phyloP scores from a whole-genome alignment of 768 basidiomycete species.

The Leccinum boreale region DNA sequence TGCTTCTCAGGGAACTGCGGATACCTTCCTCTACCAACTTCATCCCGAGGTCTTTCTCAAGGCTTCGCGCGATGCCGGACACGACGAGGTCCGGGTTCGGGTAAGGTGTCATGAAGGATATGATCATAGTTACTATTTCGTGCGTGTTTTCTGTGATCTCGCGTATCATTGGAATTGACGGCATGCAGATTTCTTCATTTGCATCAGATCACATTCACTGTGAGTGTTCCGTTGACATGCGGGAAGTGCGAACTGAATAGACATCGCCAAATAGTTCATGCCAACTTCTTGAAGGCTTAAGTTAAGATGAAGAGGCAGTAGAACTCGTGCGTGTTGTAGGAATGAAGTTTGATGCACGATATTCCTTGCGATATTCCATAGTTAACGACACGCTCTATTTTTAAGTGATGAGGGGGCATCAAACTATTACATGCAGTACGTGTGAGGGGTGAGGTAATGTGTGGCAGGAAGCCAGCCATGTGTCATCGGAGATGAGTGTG shows the following conservation, averaged over 20 bases:
- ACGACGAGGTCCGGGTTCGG: conserved; percentile 70
- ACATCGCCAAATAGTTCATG: conserved; percentile 59
- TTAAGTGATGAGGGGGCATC: not conserved
- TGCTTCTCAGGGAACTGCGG: conserved; percentile 60
- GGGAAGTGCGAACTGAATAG: conserved; percentile 6
- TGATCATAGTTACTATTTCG: conserved; percentile 90
- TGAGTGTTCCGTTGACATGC: conserved; percentile 36
- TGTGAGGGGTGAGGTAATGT: not conserved
- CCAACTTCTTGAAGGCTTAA: conserved; percentile 78
- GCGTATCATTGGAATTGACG: not conserved
- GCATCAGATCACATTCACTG: conserved; percentile 87
- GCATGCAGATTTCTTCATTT: conserved; percentile 78
- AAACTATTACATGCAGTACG: not conserved
- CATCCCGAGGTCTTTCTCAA: conserved; percentile 86
- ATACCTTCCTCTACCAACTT: conserved; percentile 85
- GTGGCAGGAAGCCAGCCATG: not conserved
- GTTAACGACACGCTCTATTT: not conserved
- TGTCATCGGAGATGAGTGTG: not conserved
- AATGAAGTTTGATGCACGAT: conserved; percentile 5
- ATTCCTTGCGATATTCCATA: not conserved
- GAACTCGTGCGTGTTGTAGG: conserved; percentile 1
- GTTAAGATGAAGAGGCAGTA: not conserved
- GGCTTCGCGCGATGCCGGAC: conserved; percentile 70
- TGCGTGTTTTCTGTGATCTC: conserved; percentile 27
- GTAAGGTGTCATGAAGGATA: conserved; percentile 82